Evolutionary conservation across 2,329 filamentous ascomycete species (phyloP).

Genomic region (Chalaropsis thielavioides): DNA sequence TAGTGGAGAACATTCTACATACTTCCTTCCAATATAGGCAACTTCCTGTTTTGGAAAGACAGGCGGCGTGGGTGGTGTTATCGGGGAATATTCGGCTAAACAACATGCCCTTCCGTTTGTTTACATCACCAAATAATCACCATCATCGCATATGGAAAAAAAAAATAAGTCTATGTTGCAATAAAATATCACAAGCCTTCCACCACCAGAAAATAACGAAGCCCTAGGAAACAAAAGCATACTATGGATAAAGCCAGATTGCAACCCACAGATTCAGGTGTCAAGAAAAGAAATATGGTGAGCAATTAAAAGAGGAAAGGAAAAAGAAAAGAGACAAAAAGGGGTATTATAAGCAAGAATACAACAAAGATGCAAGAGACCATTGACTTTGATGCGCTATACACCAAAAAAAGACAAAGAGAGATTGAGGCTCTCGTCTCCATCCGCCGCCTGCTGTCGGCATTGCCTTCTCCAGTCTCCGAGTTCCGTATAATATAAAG

Average conservation of each 20-base stretch:
- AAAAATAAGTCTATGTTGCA: not conserved
- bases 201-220: not conserved
- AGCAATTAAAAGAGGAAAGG: conserved; percentile 1
- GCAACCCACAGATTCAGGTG: not conserved
- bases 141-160: not conserved
- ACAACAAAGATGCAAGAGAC: conserved; percentile 16
- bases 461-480: not conserved
- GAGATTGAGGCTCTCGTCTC: not conserved
- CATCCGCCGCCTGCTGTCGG: not conserved
- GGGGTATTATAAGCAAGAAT: conserved; percentile 38
- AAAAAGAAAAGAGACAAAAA: conserved; percentile 21
- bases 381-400: conserved; percentile 16
- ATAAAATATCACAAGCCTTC: not conserved
- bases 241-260: not conserved
- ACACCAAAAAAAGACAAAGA: not conserved
- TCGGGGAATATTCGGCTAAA: not conserved
- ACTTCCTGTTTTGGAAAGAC: not conserved
- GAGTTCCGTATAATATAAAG: not conserved
- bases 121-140: too few relatives aligned
- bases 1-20: conserved; percentile 8
- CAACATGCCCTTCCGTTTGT: too few relatives aligned
- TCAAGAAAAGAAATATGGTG: not conserved
- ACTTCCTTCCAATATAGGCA: not conserved
- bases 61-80: not conserved
- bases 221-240: not conserved